phyloP scores from a whole-genome alignment of 192 early-diverging fungal genomes.

The Linnemannia hyalina region DNA sequence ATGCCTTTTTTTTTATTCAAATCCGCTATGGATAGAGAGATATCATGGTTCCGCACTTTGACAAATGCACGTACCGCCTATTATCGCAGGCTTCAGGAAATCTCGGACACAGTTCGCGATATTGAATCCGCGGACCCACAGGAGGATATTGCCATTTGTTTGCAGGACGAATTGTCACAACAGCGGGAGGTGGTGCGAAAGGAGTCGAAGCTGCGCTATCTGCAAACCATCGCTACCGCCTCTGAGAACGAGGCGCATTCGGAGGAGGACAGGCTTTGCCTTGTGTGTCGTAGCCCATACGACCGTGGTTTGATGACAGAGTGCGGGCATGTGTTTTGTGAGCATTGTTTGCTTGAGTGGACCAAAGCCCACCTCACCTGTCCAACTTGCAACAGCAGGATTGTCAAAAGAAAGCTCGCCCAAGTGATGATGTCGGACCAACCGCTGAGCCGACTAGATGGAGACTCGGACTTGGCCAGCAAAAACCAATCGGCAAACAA shows the following conservation, averaged over 20 bases:
- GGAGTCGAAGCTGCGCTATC: conserved; percentile 37
- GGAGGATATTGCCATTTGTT: conserved; percentile 25
- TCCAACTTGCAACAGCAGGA: conserved; percentile 40
- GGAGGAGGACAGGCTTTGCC: conserved; percentile 32
- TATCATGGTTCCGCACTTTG: conserved; percentile 21
- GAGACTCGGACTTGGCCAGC: no score
- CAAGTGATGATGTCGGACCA: conserved; percentile 22
- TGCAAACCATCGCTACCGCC: conserved; percentile 30
- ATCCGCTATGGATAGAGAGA: conserved; percentile 11
- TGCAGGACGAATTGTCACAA: conserved; percentile 23
- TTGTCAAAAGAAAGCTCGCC: conserved; percentile 16
- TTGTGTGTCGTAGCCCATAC: conserved; percentile 51
- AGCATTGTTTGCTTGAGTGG: conserved; percentile 49
- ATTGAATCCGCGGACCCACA: conserved; percentile 19
- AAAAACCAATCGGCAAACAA: background rate
- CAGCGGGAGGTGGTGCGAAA: conserved; percentile 22
- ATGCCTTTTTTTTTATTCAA: background rate
- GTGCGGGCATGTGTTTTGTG: conserved; percentile 56
- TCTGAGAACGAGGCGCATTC: background rate
- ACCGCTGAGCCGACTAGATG: no score
- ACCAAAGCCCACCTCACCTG: conserved; percentile 44
- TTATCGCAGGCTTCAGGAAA: conserved; percentile 52
- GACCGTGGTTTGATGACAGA: conserved; percentile 41
- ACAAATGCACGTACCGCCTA: conserved; percentile 57
- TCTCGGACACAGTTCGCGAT: conserved; percentile 60